Percentiles rank a stretch among this genome's conserved stretches.
Evolutionary conservation across 768 basidiomycete species (phyloP).

Genomic region (Macrocybe gigantea): DNA sequence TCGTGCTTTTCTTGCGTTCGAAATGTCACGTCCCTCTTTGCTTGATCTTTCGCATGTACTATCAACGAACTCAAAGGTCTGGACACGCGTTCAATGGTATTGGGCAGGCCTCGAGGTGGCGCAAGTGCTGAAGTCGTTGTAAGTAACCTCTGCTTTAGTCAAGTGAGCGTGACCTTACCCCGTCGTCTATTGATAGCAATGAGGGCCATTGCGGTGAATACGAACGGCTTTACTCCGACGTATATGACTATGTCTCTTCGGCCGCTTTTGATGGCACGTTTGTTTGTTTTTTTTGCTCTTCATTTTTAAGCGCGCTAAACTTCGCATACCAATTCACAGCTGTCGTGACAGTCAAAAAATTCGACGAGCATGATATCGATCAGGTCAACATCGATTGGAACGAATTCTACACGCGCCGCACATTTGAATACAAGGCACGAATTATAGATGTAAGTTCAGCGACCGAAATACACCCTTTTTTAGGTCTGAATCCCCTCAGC

Average conservation of each 20-base stretch:
- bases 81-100: constrained; percentile 50
- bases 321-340: constrained; percentile 20
- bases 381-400: constrained; percentile 33
- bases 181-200: constrained; percentile 19
- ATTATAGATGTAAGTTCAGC: constrained; percentile 27
- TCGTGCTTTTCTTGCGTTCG: not conserved
- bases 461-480: not conserved
- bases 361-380: constrained; percentile 31
- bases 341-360: constrained; percentile 22
- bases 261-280: constrained; percentile 40
- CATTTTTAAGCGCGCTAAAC: no score
- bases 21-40: no score
- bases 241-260: constrained; percentile 39
- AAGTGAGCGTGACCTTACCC: not conserved
- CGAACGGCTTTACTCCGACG: constrained; percentile 47
- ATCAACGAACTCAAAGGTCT: constrained; percentile 31
- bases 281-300: not conserved
- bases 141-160: constrained; percentile 11
- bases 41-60: not conserved
- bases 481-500: constrained; percentile 23
- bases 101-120: constrained; percentile 46
- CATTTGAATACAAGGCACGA: constrained; percentile 26
- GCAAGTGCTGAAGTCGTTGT: constrained; percentile 42
- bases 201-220: constrained; percentile 34
- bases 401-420: constrained; percentile 44